Percentiles rank a stretch among this genome's conserved stretches.
phyloP scores from a whole-genome alignment of 352 stramenopile genomes.

The Globisporangium perplexum region DNA sequence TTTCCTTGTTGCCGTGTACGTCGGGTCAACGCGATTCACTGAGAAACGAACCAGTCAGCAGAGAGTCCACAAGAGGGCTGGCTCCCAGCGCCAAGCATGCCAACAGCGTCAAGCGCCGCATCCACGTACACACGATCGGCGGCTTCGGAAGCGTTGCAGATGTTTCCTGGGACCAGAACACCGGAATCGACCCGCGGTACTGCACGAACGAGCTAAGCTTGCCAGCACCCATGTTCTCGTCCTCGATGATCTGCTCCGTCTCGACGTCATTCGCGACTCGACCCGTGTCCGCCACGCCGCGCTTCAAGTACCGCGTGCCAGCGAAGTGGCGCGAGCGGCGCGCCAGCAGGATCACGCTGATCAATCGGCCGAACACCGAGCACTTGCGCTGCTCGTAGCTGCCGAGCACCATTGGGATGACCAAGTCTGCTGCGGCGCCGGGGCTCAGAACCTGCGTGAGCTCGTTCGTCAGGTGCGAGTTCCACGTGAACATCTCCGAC shows the following conservation, averaged over 20 bases:
- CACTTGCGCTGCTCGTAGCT: conserved; percentile 97
- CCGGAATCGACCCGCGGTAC: conserved; percentile 98
- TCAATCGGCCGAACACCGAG: conserved; percentile 92
- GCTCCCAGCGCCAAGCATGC: not conserved
- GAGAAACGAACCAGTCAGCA: conserved; percentile 10
- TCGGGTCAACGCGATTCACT: conserved; percentile 95
- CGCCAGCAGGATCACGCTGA: conserved; percentile 96
- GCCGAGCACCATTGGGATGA: conserved; percentile 91
- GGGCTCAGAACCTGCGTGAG: conserved; percentile 83
- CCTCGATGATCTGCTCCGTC: conserved; percentile 95
- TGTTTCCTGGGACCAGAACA: conserved; percentile 99
- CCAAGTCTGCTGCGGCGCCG: conserved; percentile 76
- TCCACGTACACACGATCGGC: conserved; percentile 85
- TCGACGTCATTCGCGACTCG: conserved; percentile 99
- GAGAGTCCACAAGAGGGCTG: not conserved
- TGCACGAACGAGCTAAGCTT: conserved; percentile 97
- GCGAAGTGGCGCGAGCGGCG: conserved; percentile 97
- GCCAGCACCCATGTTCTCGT: conserved; percentile 83
- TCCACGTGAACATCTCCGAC: conserved; percentile 97
- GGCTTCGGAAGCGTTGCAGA: conserved; percentile 97
- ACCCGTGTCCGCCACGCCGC: conserved; percentile 95
- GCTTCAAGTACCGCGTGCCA: conserved; percentile 98
- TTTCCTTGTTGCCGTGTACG: conserved; percentile 93
- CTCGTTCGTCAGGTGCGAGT: conserved; percentile 94
- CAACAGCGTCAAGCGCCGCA: not conserved